Conservation (phyloP, 495 filamentous ascomycete species). For the Rostrohypoxylon terebratum region DNA sequence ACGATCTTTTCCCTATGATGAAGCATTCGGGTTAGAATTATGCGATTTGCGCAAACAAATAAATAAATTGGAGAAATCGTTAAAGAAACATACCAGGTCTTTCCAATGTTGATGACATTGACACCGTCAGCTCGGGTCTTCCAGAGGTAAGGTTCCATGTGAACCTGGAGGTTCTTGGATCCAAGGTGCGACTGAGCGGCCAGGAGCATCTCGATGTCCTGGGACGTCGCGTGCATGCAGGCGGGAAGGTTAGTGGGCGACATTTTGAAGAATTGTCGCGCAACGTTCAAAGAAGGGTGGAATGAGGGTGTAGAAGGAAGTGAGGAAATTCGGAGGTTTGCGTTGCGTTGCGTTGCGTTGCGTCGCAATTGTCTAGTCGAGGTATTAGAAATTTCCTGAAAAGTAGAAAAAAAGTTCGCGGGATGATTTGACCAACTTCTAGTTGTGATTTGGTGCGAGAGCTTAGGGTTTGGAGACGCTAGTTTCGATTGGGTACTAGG, state of each 20-base stretch:
- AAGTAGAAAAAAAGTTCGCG: conserved; percentile 47
- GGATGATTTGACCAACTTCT: conserved; percentile 32
- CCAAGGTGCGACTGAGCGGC: conserved; percentile 96
- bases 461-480: conserved; percentile 46
- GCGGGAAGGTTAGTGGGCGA: conserved; percentile 91
- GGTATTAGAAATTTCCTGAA: conserved; percentile 37
- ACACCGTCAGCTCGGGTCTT: conserved; percentile 98
- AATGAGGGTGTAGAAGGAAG: conserved; percentile 60
- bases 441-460: conserved; percentile 50
- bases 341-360: conserved; percentile 47
- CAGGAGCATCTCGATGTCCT: conserved; percentile 99
- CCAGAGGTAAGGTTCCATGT: conserved; percentile 99
- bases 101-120: conserved; percentile 99
- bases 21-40: conserved; percentile 30
- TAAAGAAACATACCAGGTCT: conserved; percentile 86
- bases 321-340: conserved; percentile 57
- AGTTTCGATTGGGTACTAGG: conserved; percentile 22
- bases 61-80: neutral
- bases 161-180: conserved; percentile 97
- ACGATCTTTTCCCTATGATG: conserved; percentile 95
- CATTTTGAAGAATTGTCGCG: conserved; percentile 77
- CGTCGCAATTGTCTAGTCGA: conserved; percentile 50
- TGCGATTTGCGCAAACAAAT: conserved; percentile 43
- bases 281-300: conserved; percentile 49
- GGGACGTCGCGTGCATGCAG: conserved; percentile 75